Evolutionary conservation across 371 early-diverging fungal species (phyloP), one percentile per base, ranked within the genome.

Genomic region (Rhizomucor pusillus): DNA sequence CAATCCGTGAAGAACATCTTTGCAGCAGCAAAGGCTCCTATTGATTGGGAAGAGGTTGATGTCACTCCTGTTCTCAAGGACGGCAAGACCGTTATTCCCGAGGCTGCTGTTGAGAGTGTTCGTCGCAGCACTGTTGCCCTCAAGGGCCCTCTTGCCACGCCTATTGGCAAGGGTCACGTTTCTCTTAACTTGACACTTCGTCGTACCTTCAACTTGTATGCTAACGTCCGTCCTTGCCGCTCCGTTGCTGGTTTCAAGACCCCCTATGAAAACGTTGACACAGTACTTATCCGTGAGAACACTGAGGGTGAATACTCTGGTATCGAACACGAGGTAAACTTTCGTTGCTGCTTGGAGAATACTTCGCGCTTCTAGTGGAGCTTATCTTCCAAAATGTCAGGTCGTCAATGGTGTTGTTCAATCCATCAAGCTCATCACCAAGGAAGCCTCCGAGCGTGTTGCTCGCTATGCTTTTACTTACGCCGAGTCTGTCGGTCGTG

Each of bases 291-390:
- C 69, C 93, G 99, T 76, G 99, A 98, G 75, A 98, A 98, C 88
- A 98, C 99, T 36, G 99, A 98, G 80, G 99, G 97, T 63, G 97
- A 98, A 80, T 98, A 98, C 86, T 92, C 92, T 63, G 98, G 98
- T 50, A 97, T 98, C 66, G 98, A 97, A 79, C 98, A 96, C 80
- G 91, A 90, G 75, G 89, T 88, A 56, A 46, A 23, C 36, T 35
- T 19, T 39, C 20, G 14, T 47, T 18, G 39, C 10, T 16, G 19
- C 14, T 29, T 11, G n/a, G 14, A 24, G n/a, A 12, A 53, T 5
- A 47, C 13, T 39, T 19, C 5, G 12, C 12, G 24, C 12, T 9
- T 29, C 35, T 24, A n/a, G 35, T 33, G 7, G 39, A 20, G 10
- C 25, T 33, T 14, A 39, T 35, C 14, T 13, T 18, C 3, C 22